Evolutionary conservation across 2,329 filamentous ascomycete species (phyloP).

Genomic region (Alternaria panax): DNA sequence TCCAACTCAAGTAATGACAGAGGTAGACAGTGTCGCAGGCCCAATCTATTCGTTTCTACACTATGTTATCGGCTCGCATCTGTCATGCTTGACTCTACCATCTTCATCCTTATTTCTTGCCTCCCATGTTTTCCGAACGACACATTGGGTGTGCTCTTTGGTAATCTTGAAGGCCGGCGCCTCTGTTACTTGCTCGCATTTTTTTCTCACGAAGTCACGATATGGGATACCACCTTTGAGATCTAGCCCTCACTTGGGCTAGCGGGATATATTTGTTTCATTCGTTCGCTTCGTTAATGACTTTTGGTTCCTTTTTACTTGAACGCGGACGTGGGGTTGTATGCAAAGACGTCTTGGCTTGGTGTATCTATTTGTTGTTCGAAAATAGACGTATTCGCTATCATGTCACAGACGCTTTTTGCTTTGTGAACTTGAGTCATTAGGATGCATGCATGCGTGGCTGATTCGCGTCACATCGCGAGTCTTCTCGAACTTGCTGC

Average conservation of each 20-base stretch:
- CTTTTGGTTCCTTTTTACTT: conserved; percentile 1
- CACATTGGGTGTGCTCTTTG: neutral
- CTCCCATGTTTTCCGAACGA: conserved; percentile 17
- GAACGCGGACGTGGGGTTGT: conserved; percentile 7
- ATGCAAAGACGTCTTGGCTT: conserved; percentile 11
- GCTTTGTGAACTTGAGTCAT: neutral
- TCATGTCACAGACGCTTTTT: neutral
- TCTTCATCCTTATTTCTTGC: conserved; percentile 18
- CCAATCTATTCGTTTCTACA: conserved; percentile 44
- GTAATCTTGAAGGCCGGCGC: conserved; percentile 8
- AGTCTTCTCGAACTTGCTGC: neutral
- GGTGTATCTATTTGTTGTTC: conserved; percentile 8
- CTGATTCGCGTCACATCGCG: conserved; percentile 6
- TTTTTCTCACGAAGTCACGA: conserved; percentile 44
- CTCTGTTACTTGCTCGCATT: conserved; percentile 29
- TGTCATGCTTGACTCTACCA: conserved; percentile 29
- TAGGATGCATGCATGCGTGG: neutral
- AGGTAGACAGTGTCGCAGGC: conserved; percentile 50
- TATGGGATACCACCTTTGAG: conserved; percentile 42
- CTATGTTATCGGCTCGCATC: conserved; percentile 36
- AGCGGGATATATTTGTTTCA: conserved; percentile 30
- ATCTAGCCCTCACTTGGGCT: conserved; percentile 22
- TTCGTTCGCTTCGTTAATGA: conserved; percentile 23
- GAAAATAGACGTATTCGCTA: conserved; percentile 6
- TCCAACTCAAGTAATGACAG: conserved; percentile 44